Base-by-base conservation (phyloP, 2,329 filamentous ascomycete genomes). In the Ophiostoma populinum region DNA sequence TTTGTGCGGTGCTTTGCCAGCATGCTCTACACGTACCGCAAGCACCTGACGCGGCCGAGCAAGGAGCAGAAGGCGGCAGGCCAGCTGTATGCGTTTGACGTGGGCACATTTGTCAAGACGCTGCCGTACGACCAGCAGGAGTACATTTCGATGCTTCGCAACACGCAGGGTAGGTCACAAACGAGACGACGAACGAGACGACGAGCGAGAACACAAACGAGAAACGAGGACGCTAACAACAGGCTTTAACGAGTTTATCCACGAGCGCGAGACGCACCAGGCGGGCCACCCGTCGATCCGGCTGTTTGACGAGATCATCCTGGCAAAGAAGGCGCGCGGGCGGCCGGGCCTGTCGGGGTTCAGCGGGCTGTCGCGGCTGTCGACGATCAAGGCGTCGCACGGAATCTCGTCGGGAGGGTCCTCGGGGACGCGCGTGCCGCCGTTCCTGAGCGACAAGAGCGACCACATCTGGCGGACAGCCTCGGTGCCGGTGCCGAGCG, bases 191-290 rank as follows among this genome's bases (percentile, higher is more conserved):
- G n/a, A n/a, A n/a, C n/a, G n/a, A n/a, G n/a, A n/a, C n/a, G n/a
- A n/a, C n/a, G n/a, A n/a, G n/a, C n/a, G 24, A 25, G 24, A 9
- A n/a, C 24, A 9, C 8, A 12, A 25, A n/a, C 8, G 7, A 25
- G 24, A 8, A 5, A 25, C 7, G n/a, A n/a, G 12, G 24, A 9
- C 17, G 8, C 32, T 42, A 31, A 42, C 36, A 20, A 16, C 20
- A 72, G 70, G 61, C 32, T 83, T 86, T 51, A 83, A 83, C 45
- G 80, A 87, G 52, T 90, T 90, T 52, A 80, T 90, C 42, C 78
- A 87, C 48, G 78, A 85, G 46, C 71, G 81, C 30, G 81, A 90
- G 55, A 72, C 62, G 16, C 70, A 65, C 7, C 61, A 70, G 2
- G 54, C 70, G 0, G 63, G 70, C 7, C 66, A 80, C 42, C 67